phyloP scores from a whole-genome alignment of 1,139 yeast species.

The Nakaseomyces sp. region DNA sequence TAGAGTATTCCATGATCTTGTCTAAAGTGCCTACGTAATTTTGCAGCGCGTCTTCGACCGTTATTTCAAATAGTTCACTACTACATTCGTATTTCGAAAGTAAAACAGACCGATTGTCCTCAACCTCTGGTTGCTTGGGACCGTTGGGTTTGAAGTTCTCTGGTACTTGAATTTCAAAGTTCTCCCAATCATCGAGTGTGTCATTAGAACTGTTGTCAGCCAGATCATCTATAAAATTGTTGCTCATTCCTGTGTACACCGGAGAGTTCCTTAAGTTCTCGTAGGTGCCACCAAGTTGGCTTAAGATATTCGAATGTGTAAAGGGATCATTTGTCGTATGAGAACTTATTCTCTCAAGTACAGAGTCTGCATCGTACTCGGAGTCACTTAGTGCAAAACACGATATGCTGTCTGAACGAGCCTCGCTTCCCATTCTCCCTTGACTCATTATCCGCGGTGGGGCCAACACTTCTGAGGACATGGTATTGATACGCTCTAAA shows the following conservation, averaged over 20 bases:
- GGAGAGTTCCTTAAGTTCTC: neutral
- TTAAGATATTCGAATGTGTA: constrained; percentile 1
- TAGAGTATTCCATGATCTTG: constrained; percentile 12
- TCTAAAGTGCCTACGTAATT: constrained; percentile 16
- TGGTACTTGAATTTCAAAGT: neutral
- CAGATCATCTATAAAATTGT: constrained; percentile 2
- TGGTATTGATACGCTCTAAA: neutral
- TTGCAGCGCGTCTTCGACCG: constrained; percentile 17
- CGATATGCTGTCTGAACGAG: constrained; percentile 23
- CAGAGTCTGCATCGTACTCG: neutral
- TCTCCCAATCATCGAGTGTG: neutral
- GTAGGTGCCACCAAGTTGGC: neutral
- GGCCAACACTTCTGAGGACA: neutral
- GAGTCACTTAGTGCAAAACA: constrained; percentile 28
- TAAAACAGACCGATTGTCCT: constrained; percentile 1
- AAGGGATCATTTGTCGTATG: neutral
- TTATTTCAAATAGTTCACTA: constrained; percentile 7
- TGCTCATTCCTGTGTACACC: neutral
- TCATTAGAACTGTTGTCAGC: neutral
- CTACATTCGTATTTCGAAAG: constrained; percentile 1
- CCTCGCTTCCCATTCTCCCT: constrained; percentile 5
- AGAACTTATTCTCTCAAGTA: neutral
- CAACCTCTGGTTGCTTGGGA: neutral
- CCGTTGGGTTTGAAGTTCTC: neutral
- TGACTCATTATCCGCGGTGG: constrained; percentile 1